Percentiles rank a stretch among this genome's conserved stretches.
Conservation (phyloP, 192 early-diverging fungal species). For the Backusella mclennaniae region DNA sequence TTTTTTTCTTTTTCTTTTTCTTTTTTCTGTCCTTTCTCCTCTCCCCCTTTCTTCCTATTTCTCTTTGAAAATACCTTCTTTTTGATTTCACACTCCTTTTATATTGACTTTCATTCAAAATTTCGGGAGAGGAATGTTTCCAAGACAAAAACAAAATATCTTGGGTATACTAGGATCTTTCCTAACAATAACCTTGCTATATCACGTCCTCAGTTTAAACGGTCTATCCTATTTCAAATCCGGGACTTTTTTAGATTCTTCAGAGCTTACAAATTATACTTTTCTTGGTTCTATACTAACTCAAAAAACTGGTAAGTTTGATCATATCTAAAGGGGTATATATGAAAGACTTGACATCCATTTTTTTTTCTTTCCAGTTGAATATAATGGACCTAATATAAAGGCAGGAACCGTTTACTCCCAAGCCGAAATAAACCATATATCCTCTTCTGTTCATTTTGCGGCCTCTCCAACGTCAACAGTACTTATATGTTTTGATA, state of each 20-base stretch:
- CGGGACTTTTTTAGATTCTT: background rate
- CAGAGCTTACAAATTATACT: conserved; percentile 5
- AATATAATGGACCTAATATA: background rate
- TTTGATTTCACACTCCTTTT: background rate
- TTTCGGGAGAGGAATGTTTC: conserved; percentile 1
- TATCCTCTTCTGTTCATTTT: background rate
- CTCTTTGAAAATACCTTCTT: background rate
- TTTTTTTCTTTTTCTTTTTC: background rate
- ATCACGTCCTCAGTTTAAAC: conserved; percentile 3
- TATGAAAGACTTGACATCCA: background rate
- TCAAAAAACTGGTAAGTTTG: background rate
- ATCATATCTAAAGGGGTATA: background rate
- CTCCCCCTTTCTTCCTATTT: background rate
- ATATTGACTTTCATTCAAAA: background rate
- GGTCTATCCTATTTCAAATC: background rate
- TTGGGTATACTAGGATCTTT: background rate
- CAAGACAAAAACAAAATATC: conserved; percentile 1
- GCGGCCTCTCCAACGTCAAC: background rate
- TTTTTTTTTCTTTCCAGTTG: background rate
- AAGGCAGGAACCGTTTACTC: background rate
- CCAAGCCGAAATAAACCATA: background rate
- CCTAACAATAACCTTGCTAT: background rate
- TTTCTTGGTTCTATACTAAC: background rate
- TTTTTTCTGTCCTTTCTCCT: background rate
- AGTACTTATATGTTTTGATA: background rate